phyloP scores from a whole-genome alignment of 352 stramenopile genomes.

The Achlya hypogyna region DNA sequence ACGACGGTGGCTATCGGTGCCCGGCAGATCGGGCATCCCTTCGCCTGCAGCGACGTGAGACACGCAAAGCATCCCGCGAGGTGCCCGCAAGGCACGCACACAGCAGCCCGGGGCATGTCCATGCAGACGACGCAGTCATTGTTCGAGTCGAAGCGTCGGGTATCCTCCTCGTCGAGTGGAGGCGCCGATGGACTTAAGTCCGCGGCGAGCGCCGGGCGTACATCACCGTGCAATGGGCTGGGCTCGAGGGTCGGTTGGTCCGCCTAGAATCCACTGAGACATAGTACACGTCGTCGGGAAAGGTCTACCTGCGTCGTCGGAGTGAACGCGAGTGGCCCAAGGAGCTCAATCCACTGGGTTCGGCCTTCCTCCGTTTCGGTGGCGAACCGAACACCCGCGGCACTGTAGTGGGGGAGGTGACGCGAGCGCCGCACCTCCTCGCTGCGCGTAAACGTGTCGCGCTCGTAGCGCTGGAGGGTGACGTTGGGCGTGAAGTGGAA shows the following conservation, averaged over 20 bases:
- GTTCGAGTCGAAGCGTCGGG: background rate
- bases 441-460: conserved; percentile 1
- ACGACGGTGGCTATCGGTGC: conserved; percentile 34
- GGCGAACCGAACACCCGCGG: conserved; percentile 1
- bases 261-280: too few species aligned
- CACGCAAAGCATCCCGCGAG: conserved; percentile 37
- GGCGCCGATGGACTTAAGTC: background rate
- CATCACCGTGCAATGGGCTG: too few species aligned
- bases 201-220: background rate
- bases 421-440: background rate
- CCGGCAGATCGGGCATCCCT: conserved; percentile 42
- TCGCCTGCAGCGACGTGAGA: conserved; percentile 29
- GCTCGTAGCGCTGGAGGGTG: background rate
- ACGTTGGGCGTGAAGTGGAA: conserved; percentile 12
- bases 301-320: too few species aligned
- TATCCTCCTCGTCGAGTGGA: background rate
- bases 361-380: conserved; percentile 6
- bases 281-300: too few species aligned
- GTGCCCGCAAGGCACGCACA: conserved; percentile 48
- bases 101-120: conserved; percentile 32
- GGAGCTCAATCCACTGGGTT: conserved; percentile 1
- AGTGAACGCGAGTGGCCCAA: conserved; percentile 3
- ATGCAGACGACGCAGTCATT: conserved; percentile 39
- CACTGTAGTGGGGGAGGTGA: conserved; percentile 7
- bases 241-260: too few species aligned